Percentiles rank a stretch among this genome's conserved stretches.
Evolutionary conservation across 1,139 yeast species (phyloP).

Genomic region (Yamadazyma triangularis): DNA sequence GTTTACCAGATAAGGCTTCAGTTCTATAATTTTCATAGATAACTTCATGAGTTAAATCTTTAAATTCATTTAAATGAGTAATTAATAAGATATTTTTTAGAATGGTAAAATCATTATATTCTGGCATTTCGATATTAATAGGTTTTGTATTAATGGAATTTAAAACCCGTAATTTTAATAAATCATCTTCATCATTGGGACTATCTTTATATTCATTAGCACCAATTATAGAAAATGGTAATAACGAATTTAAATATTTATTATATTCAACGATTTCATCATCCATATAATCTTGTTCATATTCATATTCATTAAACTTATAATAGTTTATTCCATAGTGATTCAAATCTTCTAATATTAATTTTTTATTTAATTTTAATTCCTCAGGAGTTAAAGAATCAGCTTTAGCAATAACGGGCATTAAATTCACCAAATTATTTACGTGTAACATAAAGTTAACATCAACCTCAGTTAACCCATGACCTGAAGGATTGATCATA

Average conservation of each 20-base stretch:
- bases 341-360: slow-evolving; percentile 40
- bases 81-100: slow-evolving; percentile 66
- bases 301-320: slow-evolving; percentile 46
- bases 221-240: slow-evolving; percentile 42
- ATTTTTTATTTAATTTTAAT: slow-evolving; percentile 31
- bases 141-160: slow-evolving; percentile 34
- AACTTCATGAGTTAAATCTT: slow-evolving; percentile 62
- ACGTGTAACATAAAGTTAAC: slow-evolving; percentile 37
- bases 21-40: slow-evolving; percentile 72
- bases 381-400: slow-evolving; percentile 39
- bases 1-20: slow-evolving; percentile 51
- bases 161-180: slow-evolving; percentile 35
- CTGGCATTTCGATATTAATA: slow-evolving; percentile 51
- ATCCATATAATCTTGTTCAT: slow-evolving; percentile 44
- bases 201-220: slow-evolving; percentile 39
- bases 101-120: slow-evolving; percentile 58
- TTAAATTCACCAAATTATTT: slow-evolving; percentile 38
- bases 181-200: slow-evolving; percentile 30
- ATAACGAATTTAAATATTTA: slow-evolving; percentile 37
- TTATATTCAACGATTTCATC: slow-evolving; percentile 48
- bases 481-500: slow-evolving; percentile 47
- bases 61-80: slow-evolving; percentile 74
- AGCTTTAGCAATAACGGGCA: slow-evolving; percentile 41
- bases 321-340: slow-evolving; percentile 38
- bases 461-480: slow-evolving; percentile 42